phyloP scores from a whole-genome alignment of 306 rosid genomes.

The Cucumis cinereus region DNA sequence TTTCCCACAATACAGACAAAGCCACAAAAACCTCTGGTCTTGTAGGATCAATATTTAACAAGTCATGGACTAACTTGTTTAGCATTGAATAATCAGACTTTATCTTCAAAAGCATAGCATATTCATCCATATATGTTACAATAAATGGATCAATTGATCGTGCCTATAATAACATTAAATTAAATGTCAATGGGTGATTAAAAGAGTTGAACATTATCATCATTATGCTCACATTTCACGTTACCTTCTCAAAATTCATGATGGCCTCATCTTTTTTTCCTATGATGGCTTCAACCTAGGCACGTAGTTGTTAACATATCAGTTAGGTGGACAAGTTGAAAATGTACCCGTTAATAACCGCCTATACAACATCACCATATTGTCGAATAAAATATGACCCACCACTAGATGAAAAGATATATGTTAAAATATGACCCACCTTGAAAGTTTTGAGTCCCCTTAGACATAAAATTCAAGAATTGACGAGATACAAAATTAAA shows the following conservation, averaged over 20 bases:
- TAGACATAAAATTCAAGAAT: no score
- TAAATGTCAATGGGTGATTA: neutral
- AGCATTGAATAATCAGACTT: conserved; percentile 82
- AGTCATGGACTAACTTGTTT: conserved; percentile 79
- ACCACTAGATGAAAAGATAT: neutral
- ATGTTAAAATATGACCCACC: no score
- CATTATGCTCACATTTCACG: neutral
- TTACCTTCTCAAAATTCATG: conserved; percentile 89
- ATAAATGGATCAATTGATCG: conserved; percentile 82
- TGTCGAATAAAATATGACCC: neutral
- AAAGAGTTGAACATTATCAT: neutral
- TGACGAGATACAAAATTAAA: no score
- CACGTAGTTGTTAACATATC: neutral
- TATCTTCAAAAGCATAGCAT: conserved; percentile 92
- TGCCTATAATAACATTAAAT: conserved; percentile 49
- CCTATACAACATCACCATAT: neutral
- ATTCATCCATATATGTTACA: conserved; percentile 93
- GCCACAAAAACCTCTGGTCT: conserved; percentile 98
- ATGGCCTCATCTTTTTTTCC: conserved; percentile 98
- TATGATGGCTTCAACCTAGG: conserved; percentile 86
- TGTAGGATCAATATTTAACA: conserved; percentile 74
- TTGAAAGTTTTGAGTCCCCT: no score
- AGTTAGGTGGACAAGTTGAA: conserved; percentile 7
- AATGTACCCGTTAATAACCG: neutral
- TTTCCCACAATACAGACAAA: conserved; percentile 86